Base-by-base conservation (phyloP, 768 basidiomycete genomes). In the Leucocoprinus leucothites region DNA sequence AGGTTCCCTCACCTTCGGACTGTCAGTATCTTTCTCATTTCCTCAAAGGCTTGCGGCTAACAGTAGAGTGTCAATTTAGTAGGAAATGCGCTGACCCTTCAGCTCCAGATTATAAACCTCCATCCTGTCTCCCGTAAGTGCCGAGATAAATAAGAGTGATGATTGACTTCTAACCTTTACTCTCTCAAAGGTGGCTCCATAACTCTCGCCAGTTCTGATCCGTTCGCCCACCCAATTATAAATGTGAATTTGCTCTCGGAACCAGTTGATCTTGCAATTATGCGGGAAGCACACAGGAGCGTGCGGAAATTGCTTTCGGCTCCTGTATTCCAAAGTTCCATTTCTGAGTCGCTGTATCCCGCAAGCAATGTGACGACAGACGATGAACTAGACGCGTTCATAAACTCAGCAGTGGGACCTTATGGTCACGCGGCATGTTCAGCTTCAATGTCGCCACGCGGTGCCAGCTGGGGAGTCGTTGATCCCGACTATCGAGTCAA, bases 401-500 rank as follows among this genome's bases (percentile, higher is more conserved):
- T 59, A 4, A 4, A n/a, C 16, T 8, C 9, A 9, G 16, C 38
- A 3, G 38, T 38, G 7, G 38, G 7, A 6, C 38, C 38, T 9
- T 9, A 9, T 13, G 4, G 5, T 3, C 38, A 38, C 16, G 16
- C 6, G 4, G 62, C 63, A 11, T 64, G 69, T 3, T 69, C 69
- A 1, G 68, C 69, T 4, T 57, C 54, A 7, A 70, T 74, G 69
- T 68, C 68, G n/a, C 5, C 65, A 0, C 45, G 48, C 11, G 51
- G 54, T 14, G 64, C 68, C 0, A 43, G 48, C 1, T 61, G 41
- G 9, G 73, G 73, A 1, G 74, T 72, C 8, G 67, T 74, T 2
- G 67, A 73, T 58, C 65, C 72, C 5, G 63, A 72, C 56, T 58
- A 76, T 40, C 58, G 40, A 28, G 69, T 76, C 3, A 74, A 75